Percentiles rank a stretch among this genome's conserved stretches.
Conservation (phyloP, 129 eudicot genomes). For the Heracleum sosnowskyi region DNA sequence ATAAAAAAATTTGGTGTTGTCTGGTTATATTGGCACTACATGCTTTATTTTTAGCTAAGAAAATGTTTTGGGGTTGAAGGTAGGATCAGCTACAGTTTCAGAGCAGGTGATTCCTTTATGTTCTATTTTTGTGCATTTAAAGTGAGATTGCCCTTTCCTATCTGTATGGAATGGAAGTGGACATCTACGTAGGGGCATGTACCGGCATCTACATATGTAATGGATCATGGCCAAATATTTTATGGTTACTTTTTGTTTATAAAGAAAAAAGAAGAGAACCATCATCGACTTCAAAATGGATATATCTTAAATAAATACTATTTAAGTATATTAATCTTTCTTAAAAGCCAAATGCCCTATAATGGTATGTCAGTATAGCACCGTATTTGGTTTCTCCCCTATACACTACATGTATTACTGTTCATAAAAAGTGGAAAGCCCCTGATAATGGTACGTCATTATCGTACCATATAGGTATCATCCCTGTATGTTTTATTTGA, state of each 20-base stretch:
- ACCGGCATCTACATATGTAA: no score
- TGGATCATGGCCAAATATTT: neutral
- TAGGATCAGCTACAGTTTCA: neutral
- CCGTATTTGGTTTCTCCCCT: no score
- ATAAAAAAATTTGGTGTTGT: neutral
- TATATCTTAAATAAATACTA: no score
- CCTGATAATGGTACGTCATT: neutral
- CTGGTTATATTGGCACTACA: neutral
- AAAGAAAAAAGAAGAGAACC: neutral
- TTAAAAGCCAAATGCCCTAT: neutral
- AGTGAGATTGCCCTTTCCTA: neutral
- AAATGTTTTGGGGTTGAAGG: neutral
- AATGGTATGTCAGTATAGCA: no score
- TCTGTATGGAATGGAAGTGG: no score
- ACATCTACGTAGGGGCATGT: neutral
- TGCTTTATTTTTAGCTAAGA: neutral
- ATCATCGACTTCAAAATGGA: neutral
- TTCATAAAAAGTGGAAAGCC: no score
- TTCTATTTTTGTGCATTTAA: neutral
- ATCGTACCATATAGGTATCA: neutral
- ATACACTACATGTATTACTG: neutral
- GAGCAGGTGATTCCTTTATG: neutral
- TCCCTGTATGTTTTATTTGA: neutral
- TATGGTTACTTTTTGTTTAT: neutral
- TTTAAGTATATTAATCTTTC: neutral